These are phyloP conservation scores for Vitis hybrid DNA, from an alignment of 177 flowering plant genomes.

Conservation along the genomic window DNA sequence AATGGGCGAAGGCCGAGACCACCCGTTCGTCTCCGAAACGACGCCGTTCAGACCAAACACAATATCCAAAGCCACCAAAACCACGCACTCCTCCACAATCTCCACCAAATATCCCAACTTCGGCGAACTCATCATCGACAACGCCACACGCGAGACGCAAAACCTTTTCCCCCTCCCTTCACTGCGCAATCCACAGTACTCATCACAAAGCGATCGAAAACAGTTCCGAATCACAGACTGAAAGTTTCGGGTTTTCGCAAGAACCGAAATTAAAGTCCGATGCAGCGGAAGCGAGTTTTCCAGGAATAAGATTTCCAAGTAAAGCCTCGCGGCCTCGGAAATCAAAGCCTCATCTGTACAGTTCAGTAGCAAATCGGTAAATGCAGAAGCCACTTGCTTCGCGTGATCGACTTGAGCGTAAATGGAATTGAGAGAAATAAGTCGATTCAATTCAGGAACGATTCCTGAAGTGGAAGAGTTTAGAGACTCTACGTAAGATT, in stretches of 20 bases:
- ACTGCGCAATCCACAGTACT: constrained; percentile 44
- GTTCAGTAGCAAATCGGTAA: constrained; percentile 35
- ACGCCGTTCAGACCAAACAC: constrained; percentile 56
- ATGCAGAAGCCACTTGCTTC: constrained; percentile 59
- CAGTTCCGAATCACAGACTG: constrained; percentile 41
- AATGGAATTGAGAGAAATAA: constrained; percentile 58
- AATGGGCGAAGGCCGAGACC: constrained; percentile 76
- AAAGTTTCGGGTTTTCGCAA: constrained; percentile 44
- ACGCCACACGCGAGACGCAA: constrained; percentile 60
- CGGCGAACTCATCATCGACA: constrained; percentile 81
- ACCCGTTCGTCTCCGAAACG: constrained; percentile 49
- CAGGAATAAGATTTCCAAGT: constrained; percentile 66
- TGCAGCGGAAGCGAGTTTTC: constrained; percentile 88
- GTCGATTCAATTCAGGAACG: constrained; percentile 29
- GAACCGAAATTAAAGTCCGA: constrained; percentile 54
- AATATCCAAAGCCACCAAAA: constrained; percentile 60
- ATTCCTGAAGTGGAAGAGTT: constrained; percentile 31
- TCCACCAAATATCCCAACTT: constrained; percentile 73
- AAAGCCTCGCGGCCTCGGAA: constrained; percentile 40
- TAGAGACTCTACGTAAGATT: constrained; percentile 41
- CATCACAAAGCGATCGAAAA: constrained; percentile 55
- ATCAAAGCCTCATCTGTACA: constrained; percentile 24
- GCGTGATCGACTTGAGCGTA: constrained; percentile 66
- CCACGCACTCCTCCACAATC: constrained; percentile 67
- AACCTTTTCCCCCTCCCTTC: constrained; percentile 67